These are phyloP conservation scores for Trametes elegans DNA, from an alignment of 768 basidiomycete genomes.

Conservation along the genomic window DNA sequence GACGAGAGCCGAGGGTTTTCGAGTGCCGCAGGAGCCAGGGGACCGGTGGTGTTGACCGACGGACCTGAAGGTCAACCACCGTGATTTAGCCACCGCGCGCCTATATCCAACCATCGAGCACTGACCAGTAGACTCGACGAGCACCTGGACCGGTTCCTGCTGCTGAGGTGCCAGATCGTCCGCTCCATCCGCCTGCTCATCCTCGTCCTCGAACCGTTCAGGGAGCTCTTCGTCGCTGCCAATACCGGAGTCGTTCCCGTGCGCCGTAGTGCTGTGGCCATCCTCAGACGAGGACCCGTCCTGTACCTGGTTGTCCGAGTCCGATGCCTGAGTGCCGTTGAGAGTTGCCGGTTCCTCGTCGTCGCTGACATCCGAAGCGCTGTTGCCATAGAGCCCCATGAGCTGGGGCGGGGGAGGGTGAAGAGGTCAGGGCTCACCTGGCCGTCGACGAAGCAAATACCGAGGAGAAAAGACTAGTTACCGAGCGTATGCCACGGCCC, in stretches of 20 bases:
- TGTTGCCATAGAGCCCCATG: too few relatives aligned
- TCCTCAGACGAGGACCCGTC: neutral
- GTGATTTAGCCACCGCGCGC: neutral
- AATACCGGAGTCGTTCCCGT: neutral
- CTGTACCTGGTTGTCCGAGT: neutral
- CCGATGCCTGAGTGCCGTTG: neutral
- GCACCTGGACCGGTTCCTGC: neutral
- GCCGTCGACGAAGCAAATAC: neutral
- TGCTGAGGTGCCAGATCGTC: neutral
- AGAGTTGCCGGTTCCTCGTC: neutral
- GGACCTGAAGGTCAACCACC: neutral
- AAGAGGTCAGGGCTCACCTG: neutral
- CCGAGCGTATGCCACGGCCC: conserved; percentile 10
- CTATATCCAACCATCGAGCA: neutral
- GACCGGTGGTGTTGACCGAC: neutral
- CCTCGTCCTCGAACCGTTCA: neutral
- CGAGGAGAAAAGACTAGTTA: conserved; percentile 1
- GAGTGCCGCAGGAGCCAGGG: neutral
- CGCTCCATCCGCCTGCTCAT: neutral
- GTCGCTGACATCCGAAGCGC: neutral
- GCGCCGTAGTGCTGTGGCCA: neutral
- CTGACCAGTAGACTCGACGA: neutral
- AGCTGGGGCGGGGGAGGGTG: neutral
- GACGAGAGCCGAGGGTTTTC: neutral
- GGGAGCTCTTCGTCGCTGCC: neutral